phyloP scores from a whole-genome alignment of 495 filamentous ascomycete species.

The Penicillium angulare region DNA sequence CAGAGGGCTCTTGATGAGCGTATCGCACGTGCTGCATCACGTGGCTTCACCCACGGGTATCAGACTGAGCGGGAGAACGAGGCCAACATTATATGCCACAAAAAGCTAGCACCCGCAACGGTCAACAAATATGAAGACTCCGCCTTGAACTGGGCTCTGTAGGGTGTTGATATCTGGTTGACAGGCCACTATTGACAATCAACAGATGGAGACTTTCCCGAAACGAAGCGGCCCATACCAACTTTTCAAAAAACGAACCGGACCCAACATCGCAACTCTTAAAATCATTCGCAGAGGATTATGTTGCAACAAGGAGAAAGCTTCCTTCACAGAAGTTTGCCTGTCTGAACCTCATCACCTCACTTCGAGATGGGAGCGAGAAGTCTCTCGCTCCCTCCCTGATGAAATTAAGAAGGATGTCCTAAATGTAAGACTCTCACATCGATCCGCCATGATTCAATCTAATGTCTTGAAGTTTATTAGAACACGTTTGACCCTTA shows the following conservation, averaged over 20 bases:
- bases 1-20: constrained; percentile 11
- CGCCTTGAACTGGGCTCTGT: no score
- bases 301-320: constrained; percentile 4
- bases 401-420: constrained; percentile 7
- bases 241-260: constrained; percentile 12
- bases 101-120: no score
- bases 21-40: constrained; percentile 13
- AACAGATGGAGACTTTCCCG: constrained; percentile 14
- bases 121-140: no score
- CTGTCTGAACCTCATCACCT: constrained; percentile 10
- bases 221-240: constrained; percentile 1
- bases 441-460: not conserved
- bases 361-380: constrained; percentile 10
- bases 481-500: constrained; percentile 5
- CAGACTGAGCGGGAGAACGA: no score
- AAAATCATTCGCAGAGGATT: constrained; percentile 12
- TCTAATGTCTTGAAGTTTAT: constrained; percentile 18
- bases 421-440: constrained; percentile 6
- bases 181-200: not conserved
- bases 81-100: constrained; percentile 15
- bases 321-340: constrained; percentile 1
- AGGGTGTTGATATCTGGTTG: not conserved
- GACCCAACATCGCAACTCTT: constrained; percentile 3
- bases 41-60: constrained; percentile 19
- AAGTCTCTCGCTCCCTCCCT: constrained; percentile 4